phyloP scores from a whole-genome alignment of 768 basidiomycete species.

The Tulasnella sp. region DNA sequence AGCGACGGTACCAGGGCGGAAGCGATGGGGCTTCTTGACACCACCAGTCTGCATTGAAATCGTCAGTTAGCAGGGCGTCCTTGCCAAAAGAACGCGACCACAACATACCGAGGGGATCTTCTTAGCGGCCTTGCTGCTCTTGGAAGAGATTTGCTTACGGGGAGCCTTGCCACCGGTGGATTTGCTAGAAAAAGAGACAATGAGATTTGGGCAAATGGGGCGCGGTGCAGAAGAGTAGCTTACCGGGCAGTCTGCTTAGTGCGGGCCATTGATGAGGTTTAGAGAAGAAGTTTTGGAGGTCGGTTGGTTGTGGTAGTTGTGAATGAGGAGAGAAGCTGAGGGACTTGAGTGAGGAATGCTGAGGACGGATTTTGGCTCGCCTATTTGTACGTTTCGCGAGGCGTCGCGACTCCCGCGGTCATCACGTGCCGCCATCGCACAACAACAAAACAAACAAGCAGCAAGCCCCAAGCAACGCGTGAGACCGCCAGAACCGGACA shows the following conservation, averaged over 20 bases:
- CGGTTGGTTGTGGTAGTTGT: not conserved
- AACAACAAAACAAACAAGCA: not conserved
- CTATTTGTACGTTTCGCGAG: not conserved
- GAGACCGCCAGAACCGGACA: too few species aligned
- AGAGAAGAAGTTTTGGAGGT: not conserved
- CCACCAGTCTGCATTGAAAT: slow-evolving; percentile 38
- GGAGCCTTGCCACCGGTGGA: slow-evolving; percentile 33
- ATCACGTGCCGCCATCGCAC: not conserved
- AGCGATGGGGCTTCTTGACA: slow-evolving; percentile 77
- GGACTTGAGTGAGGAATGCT: not conserved
- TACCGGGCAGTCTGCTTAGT: slow-evolving; percentile 23
- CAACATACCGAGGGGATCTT: slow-evolving; percentile 28
- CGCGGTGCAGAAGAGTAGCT: not conserved
- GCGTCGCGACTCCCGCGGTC: not conserved
- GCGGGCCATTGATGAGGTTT: slow-evolving; percentile 25
- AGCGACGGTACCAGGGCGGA: slow-evolving; percentile 71
- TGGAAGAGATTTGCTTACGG: slow-evolving; percentile 35
- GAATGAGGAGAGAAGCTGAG: not conserved
- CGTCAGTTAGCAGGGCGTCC: not conserved
- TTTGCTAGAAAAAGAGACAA: slow-evolving; percentile 26
- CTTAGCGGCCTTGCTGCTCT: slow-evolving; percentile 34
- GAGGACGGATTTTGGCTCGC: not conserved
- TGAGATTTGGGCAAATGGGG: not conserved
- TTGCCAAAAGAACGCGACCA: not conserved
- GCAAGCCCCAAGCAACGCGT: not conserved